A percentile compares a stretch with the other conserved stretches of the same genome.
Conservation (phyloP, 108 stramenopile species). For the Parietichytrium sp. region DNA sequence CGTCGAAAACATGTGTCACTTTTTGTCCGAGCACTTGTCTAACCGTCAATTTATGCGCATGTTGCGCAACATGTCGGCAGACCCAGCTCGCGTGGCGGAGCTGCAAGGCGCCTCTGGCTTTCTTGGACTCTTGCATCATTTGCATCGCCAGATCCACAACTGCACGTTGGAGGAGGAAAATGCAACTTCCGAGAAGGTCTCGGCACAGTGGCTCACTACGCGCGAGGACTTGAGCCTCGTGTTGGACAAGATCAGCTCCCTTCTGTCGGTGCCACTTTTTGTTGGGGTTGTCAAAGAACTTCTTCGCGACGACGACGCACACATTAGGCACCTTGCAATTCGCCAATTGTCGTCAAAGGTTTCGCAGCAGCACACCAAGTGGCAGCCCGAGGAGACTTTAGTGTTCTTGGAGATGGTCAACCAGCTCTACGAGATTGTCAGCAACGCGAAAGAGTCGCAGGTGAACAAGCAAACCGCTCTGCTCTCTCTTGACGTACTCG, state of each 20-base stretch:
- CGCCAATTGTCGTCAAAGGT: constrained; percentile 20
- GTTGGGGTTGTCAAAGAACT: constrained; percentile 24
- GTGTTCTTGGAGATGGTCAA: constrained; percentile 27
- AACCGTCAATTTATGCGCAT: constrained; percentile 31
- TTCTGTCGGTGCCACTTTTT: constrained; percentile 16
- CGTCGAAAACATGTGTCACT: background rate
- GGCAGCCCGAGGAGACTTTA: constrained; percentile 4
- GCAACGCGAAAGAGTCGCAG: background rate
- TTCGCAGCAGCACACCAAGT: background rate
- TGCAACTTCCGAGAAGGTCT: background rate
- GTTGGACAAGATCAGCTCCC: background rate
- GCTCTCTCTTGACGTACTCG: background rate
- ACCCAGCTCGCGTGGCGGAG: background rate
- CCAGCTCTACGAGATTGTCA: background rate
- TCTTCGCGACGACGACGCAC: background rate
- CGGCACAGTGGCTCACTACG: background rate
- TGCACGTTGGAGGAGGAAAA: background rate
- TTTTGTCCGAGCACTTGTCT: background rate
- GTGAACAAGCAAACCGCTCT: constrained; percentile 28
- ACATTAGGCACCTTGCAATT: constrained; percentile 17
- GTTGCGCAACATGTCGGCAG: background rate
- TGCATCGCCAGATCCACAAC: constrained; percentile 13
- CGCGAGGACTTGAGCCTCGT: background rate
- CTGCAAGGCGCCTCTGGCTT: constrained; percentile 25
- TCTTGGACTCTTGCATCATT: background rate